Percentiles rank a stretch among this genome's conserved stretches.
Conservation (phyloP, 1,284 basidiomycete genomes). For the Marasmius sp. region DNA sequence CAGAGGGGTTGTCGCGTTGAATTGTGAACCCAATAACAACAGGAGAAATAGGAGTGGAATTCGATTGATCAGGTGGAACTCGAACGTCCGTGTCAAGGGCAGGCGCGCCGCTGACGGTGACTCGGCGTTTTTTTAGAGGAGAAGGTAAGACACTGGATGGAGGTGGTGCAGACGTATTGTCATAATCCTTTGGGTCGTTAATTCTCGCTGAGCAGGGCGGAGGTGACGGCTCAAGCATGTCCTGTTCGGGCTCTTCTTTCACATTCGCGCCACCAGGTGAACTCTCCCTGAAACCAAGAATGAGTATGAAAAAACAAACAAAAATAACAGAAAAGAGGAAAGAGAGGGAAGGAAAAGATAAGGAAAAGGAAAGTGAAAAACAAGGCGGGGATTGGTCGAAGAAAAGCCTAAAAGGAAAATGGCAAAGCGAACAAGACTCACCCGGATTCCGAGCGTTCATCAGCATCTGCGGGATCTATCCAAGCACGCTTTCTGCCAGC, state of each 20-base stretch:
- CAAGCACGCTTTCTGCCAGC: constrained; percentile 47
- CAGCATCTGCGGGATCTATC: constrained; percentile 37
- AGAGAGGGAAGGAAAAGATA: constrained; percentile 15
- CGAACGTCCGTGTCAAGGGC: constrained; percentile 54
- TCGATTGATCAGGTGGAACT: constrained; percentile 40
- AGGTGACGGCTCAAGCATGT: constrained; percentile 37
- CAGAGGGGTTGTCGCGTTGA: constrained; percentile 54
- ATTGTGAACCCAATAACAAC: constrained; percentile 63
- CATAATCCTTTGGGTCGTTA: constrained; percentile 15
- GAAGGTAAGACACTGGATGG: constrained; percentile 43
- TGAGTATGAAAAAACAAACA: background rate
- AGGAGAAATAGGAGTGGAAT: constrained; percentile 61
- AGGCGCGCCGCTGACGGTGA: constrained; percentile 63
- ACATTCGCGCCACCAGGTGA: constrained; percentile 51
- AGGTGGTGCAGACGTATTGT: constrained; percentile 31
- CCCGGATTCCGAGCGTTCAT: constrained; percentile 36
- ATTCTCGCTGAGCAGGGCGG: constrained; percentile 24
- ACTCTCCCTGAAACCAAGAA: constrained; percentile 30
- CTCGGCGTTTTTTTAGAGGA: constrained; percentile 70
- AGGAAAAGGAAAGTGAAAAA: too few species aligned
- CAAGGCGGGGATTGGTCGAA: background rate
- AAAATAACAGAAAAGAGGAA: constrained; percentile 22
- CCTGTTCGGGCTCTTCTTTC: constrained; percentile 63
- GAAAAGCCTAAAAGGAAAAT: background rate
- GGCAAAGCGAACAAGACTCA: constrained; percentile 28